Evolutionary conservation across 192 early-diverging fungal species (phyloP).

Genomic region (Bifiguratus adelaidae): DNA sequence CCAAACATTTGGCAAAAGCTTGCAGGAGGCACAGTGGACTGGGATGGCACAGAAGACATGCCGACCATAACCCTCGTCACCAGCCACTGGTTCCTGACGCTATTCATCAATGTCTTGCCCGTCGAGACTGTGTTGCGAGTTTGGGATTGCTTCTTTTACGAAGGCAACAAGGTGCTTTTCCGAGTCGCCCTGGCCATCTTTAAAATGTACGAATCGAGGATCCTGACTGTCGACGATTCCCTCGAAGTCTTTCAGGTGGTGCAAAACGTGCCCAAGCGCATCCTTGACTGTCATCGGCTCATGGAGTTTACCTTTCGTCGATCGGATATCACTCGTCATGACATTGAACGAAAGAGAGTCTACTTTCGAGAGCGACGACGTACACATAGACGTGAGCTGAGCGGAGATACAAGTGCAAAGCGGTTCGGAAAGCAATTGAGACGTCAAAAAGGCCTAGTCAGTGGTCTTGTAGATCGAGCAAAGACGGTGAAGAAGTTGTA

Average conservation of each 20-base stretch:
- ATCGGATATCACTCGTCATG: constrained; percentile 13
- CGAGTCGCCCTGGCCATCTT: constrained; percentile 66
- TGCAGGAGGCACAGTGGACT: constrained; percentile 23
- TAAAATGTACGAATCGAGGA: constrained; percentile 47
- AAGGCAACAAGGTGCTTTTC: constrained; percentile 62
- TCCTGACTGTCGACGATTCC: constrained; percentile 44
- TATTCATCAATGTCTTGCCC: constrained; percentile 72
- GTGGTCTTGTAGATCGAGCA: constrained; percentile 13
- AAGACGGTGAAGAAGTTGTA: constrained; percentile 10
- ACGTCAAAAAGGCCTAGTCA: constrained; percentile 8
- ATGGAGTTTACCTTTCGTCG: constrained; percentile 28
- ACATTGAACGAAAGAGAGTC: constrained; percentile 16
- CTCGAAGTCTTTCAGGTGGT: constrained; percentile 49
- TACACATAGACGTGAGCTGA: constrained; percentile 11
- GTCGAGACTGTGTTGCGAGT: constrained; percentile 46
- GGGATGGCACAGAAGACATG: constrained; percentile 34
- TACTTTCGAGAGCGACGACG: constrained; percentile 18
- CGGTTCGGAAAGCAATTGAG: constrained; percentile 4
- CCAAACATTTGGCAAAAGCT: constrained; percentile 35
- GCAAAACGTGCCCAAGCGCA: constrained; percentile 46
- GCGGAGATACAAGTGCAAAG: constrained; percentile 2
- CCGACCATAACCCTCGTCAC: constrained; percentile 66
- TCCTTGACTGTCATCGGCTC: constrained; percentile 51
- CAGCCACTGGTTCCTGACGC: constrained; percentile 74
- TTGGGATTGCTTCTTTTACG: constrained; percentile 58